A percentile compares a stretch with the other conserved stretches of the same genome.
Conservation (phyloP, 176 grass and related monocot genomes). For the Oryza australiensis region DNA sequence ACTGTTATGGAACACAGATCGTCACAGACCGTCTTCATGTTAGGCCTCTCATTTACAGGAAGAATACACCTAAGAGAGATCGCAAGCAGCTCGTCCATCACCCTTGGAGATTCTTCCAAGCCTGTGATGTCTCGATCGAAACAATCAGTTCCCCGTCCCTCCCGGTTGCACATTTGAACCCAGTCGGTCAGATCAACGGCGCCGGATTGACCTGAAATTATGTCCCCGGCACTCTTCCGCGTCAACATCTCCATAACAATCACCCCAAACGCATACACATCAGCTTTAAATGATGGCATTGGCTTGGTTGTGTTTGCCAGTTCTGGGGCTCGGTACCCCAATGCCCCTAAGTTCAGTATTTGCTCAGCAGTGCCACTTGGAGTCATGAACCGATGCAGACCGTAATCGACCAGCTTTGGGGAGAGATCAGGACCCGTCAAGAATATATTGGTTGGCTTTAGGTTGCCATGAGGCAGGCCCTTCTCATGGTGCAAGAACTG, state of each 20-base stretch:
- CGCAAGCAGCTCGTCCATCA: slow-evolving; percentile 85
- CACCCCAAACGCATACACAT: slow-evolving; percentile 90
- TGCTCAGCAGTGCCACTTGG: slow-evolving; percentile 69
- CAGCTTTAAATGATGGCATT: slow-evolving; percentile 63
- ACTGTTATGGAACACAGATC: slow-evolving; percentile 83
- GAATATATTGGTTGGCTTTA: slow-evolving; percentile 96
- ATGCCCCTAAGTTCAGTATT: slow-evolving; percentile 83
- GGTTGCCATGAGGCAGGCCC: slow-evolving; percentile 79
- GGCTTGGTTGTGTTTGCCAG: slow-evolving; percentile 64
- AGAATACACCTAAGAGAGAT: slow-evolving; percentile 90
- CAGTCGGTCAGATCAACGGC: slow-evolving; percentile 98
- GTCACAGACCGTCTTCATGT: slow-evolving; percentile 86
- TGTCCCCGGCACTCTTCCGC: slow-evolving; percentile 86
- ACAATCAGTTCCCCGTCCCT: slow-evolving; percentile 90
- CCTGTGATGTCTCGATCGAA: slow-evolving; percentile 90
- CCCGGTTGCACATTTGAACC: slow-evolving; percentile 96
- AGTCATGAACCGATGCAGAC: slow-evolving; percentile 84
- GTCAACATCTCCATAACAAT: slow-evolving; percentile 90
- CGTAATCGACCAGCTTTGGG: slow-evolving; percentile 77
- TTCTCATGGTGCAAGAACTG: slow-evolving; percentile 83
- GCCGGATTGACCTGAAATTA: slow-evolving; percentile 87
- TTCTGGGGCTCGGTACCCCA: slow-evolving; percentile 84
- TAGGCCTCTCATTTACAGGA: slow-evolving; percentile 96
- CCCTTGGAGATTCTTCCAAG: slow-evolving; percentile 83
- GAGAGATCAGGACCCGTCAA: slow-evolving; percentile 87